phyloP scores from a whole-genome alignment of 441 rosid species.

The Geranium incanum region DNA sequence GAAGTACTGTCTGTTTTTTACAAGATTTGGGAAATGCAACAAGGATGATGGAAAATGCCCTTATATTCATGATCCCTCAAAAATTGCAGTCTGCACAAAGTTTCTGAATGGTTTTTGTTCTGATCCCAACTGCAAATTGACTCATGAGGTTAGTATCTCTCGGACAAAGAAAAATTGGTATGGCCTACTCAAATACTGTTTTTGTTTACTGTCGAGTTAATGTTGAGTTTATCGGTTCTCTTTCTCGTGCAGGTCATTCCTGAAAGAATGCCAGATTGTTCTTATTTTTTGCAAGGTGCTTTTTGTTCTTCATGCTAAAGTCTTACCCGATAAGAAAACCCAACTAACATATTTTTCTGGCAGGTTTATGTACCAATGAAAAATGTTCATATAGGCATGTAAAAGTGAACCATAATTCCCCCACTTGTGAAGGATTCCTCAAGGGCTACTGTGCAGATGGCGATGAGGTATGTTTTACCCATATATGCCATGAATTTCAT shows the following conservation, averaged over 20 bases:
- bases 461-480: slow-evolving; percentile 54
- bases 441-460: slow-evolving; percentile 92
- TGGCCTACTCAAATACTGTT: slow-evolving; percentile 11
- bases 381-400: slow-evolving; percentile 88
- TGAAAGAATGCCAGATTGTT: slow-evolving; percentile 97
- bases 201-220: slow-evolving; percentile 16
- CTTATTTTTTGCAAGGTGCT: slow-evolving; percentile 84
- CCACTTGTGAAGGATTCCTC: slow-evolving; percentile 78
- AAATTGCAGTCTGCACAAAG: slow-evolving; percentile 93
- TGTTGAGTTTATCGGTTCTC: slow-evolving; percentile 12
- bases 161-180: slow-evolving; percentile 18
- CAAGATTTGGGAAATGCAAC: slow-evolving; percentile 97
- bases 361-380: slow-evolving; percentile 84
- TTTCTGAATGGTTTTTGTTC: slow-evolving; percentile 79
- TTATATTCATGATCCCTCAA: slow-evolving; percentile 83
- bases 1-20: slow-evolving; percentile 87
- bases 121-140: slow-evolving; percentile 73
- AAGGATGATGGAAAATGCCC: slow-evolving; percentile 90
- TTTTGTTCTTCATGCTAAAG: slow-evolving; percentile 16
- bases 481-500: background rate
- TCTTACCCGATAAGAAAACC: slow-evolving; percentile 10
- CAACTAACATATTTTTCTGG: slow-evolving; percentile 28
- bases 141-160: slow-evolving; percentile 64
- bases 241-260: slow-evolving; percentile 76
- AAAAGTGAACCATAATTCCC: slow-evolving; percentile 75